Base-by-base conservation (phyloP, 2,329 filamentous ascomycete genomes). In the Fusarium humuli region DNA sequence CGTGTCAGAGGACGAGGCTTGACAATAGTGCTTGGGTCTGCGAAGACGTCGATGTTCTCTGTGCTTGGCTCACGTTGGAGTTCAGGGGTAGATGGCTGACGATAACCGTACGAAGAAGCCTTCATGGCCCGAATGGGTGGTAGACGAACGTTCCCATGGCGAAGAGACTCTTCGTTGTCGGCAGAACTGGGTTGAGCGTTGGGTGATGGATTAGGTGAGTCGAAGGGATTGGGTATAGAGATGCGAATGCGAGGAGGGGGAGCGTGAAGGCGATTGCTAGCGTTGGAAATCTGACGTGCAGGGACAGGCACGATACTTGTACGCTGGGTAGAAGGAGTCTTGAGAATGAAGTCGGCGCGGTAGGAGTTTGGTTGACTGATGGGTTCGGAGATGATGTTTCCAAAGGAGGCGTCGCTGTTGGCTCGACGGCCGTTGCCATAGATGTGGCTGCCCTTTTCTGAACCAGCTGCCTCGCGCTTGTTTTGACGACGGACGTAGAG, bases 311-410 rank as follows among this genome's bases (percentile, higher is more conserved):
- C 30, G 16, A 66, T 54, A 40, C 64, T 61, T 29, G 69, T 65
- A 55, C 60, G 52, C 50, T 55, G 52, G 37, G 67, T 57, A 27
- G 69, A 70, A 44, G 76, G 68, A 9, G 69, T 73, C 57, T 82
- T 82, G 73, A 83, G 84, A 42, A 85, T 83, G 71, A 89, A 89
- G 73, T 89, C 87, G 40, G 82, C 83, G 55, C 86, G 83, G 63
- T 84, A 79, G 40, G 77, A 77, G 71, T 81, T 78, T 23, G 78
- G 73, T 57, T 80, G 76, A 48, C 86, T 79, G 61, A 90, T 83
- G 63, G 90, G 82, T 72, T 90, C 84, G 67, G 86, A 89, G 71
- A 90, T 85, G 73, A 88, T 83, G 72, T 85, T 85, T 44, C 74
- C 70, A 44, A 75, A 71, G n/a, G 70, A 72, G 42, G 69, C 69